Conservation (phyloP, 257 asterid genomes). For the Nicotiana paniculata region DNA sequence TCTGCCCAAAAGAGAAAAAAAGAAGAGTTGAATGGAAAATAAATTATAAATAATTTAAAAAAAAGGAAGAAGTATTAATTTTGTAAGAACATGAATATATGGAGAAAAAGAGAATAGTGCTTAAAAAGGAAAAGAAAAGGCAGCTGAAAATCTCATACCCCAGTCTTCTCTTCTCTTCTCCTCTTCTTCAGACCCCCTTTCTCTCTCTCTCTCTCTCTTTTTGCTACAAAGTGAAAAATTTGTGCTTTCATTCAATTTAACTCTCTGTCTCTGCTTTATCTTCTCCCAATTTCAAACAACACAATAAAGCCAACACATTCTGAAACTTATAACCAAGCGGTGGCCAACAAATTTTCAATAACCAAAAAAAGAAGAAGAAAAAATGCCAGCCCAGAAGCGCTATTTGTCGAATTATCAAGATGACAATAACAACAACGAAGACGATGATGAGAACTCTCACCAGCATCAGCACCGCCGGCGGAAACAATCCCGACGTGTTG, state of each 20-base stretch:
- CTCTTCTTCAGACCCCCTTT: background rate
- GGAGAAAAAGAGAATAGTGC: background rate
- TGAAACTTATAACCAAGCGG: background rate
- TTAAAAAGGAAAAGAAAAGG: background rate
- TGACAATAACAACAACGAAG: background rate
- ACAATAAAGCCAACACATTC: background rate
- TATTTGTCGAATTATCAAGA: constrained; percentile 15
- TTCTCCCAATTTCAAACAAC: background rate
- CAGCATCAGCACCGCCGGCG: constrained; percentile 15
- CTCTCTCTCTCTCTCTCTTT: background rate
- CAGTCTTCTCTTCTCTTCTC: background rate
- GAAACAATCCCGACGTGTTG: constrained; percentile 20
- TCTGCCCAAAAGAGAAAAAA: background rate
- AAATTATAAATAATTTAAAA: too few species aligned
- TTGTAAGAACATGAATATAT: too few species aligned
- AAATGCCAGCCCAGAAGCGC: constrained; percentile 30
- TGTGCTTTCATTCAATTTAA: background rate
- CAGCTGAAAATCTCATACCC: background rate
- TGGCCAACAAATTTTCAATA: background rate
- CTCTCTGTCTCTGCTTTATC: background rate
- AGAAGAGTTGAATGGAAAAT: too few species aligned
- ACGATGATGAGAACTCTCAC: constrained; percentile 11
- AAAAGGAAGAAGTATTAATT: background rate
- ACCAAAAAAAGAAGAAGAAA: background rate
- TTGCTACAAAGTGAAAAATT: background rate